Conservation (phyloP, 192 early-diverging fungal genomes). For the Entophlyctis helioformis region DNA sequence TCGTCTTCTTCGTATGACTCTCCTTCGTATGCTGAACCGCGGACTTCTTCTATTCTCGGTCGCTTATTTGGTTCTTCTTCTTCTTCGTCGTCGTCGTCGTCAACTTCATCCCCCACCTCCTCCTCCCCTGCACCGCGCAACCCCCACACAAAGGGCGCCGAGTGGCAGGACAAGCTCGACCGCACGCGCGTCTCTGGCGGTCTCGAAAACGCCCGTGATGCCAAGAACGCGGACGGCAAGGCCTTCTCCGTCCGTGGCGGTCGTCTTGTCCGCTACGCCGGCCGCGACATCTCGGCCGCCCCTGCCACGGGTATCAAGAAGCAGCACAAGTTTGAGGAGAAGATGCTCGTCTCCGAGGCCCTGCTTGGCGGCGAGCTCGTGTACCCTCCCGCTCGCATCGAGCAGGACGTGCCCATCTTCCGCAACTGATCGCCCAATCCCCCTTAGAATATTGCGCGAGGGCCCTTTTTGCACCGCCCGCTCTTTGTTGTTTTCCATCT, state of each 20-base stretch:
- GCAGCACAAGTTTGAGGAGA: slow-evolving; percentile 49
- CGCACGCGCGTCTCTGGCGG: slow-evolving; percentile 24
- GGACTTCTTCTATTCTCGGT: too few relatives aligned
- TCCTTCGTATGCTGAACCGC: background rate
- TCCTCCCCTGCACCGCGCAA: background rate
- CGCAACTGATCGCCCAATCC: too few relatives aligned
- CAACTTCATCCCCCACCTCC: background rate
- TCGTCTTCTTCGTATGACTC: background rate
- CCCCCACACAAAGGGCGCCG: slow-evolving; percentile 15
- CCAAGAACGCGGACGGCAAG: slow-evolving; percentile 6
- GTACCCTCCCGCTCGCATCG: slow-evolving; percentile 22
- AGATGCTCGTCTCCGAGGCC: slow-evolving; percentile 37
- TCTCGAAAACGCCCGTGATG: slow-evolving; percentile 23
- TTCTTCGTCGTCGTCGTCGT: too few relatives aligned
- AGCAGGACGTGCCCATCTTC: slow-evolving; percentile 31
- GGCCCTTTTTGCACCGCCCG: too few relatives aligned
- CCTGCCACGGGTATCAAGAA: slow-evolving; percentile 85
- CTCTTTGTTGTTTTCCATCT: too few relatives aligned
- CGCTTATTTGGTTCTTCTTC: slow-evolving; percentile 1
- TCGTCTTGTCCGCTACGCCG: slow-evolving; percentile 55
- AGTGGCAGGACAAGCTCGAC: slow-evolving; percentile 20
- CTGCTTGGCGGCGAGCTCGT: slow-evolving; percentile 33
- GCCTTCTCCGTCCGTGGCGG: slow-evolving; percentile 28
- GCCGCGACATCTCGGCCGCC: slow-evolving; percentile 74
- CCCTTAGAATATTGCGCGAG: too few relatives aligned